Evolutionary conservation across 345 rosid genomes (phyloP).

Genomic region (Syzygium aromaticum): DNA sequence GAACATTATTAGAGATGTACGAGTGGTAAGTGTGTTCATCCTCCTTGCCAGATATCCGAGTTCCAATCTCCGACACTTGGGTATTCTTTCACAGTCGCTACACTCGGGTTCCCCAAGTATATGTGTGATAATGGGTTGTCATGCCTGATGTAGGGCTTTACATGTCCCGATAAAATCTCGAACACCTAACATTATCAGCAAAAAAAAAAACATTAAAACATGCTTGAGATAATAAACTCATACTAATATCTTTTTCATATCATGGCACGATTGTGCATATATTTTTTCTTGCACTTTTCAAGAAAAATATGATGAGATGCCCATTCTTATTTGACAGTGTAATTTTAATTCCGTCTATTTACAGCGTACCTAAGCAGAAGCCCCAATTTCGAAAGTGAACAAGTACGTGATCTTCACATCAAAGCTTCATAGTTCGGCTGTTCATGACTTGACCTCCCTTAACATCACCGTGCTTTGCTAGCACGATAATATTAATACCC

Average conservation of each 20-base stretch:
- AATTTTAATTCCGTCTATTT: too few species aligned
- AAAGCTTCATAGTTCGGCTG: too few species aligned
- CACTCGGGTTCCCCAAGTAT: background rate
- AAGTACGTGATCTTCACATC: too few species aligned
- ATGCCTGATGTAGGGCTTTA: background rate
- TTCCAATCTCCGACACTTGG: background rate
- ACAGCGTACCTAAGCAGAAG: background rate
- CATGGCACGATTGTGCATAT: too few species aligned
- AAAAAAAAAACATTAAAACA: too few species aligned
- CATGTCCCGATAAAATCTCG: background rate
- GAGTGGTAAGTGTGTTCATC: background rate
- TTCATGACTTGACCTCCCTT: background rate
- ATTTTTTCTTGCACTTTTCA: too few species aligned
- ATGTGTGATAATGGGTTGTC: background rate
- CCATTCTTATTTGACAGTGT: background rate
- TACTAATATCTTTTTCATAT: too few species aligned
- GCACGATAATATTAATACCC: background rate
- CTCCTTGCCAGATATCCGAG: background rate
- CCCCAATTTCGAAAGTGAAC: too few species aligned
- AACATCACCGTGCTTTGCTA: background rate
- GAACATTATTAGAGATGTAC: background rate
- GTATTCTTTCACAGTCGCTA: background rate
- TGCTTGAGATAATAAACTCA: too few species aligned
- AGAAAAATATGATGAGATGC: background rate
- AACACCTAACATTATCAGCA: too few species aligned